phyloP scores from a whole-genome alignment of 163 green algal species.

The Trebouxia gelatinosa region DNA sequence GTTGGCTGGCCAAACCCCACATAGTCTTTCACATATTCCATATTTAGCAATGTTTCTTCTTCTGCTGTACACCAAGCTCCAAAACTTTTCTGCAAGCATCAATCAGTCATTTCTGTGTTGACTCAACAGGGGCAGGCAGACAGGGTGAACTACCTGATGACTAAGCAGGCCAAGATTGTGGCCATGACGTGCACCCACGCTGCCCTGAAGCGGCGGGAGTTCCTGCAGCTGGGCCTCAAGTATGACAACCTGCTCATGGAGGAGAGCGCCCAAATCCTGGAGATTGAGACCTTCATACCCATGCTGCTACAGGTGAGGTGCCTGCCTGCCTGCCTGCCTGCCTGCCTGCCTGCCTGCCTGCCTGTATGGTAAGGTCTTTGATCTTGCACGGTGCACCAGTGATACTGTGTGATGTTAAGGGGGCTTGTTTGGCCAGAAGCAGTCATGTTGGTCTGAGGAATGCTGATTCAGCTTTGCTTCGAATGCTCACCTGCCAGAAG shows the following conservation, averaged over 20 bases:
- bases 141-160: conserved; percentile 89
- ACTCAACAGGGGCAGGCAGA: conserved; percentile 59
- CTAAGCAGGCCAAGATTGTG: conserved; percentile 95
- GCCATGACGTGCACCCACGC: conserved; percentile 99
- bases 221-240: conserved; percentile 92
- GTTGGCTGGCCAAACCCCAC: too few relatives aligned
- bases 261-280: conserved; percentile 94
- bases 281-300: conserved; percentile 99
- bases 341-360: background rate
- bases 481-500: too few relatives aligned
- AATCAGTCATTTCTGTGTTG: conserved; percentile 1
- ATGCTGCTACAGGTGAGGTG: conserved; percentile 93
- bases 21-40: too few relatives aligned
- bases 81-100: background rate
- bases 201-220: conserved; percentile 95
- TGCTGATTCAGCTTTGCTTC: too few relatives aligned
- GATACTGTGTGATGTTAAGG: too few relatives aligned
- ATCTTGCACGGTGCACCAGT: too few relatives aligned
- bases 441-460: too few relatives aligned
- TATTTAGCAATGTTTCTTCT: too few relatives aligned
- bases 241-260: conserved; percentile 99
- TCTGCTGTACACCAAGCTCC: too few relatives aligned
- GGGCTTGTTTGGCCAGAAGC: too few relatives aligned
- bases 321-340: too few relatives aligned
- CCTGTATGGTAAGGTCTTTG: too few relatives aligned